Percentiles rank a stretch among this genome's conserved stretches.
Evolutionary conservation across 345 rosid genomes (phyloP).

Genomic region (Pugionium dolabratum): DNA sequence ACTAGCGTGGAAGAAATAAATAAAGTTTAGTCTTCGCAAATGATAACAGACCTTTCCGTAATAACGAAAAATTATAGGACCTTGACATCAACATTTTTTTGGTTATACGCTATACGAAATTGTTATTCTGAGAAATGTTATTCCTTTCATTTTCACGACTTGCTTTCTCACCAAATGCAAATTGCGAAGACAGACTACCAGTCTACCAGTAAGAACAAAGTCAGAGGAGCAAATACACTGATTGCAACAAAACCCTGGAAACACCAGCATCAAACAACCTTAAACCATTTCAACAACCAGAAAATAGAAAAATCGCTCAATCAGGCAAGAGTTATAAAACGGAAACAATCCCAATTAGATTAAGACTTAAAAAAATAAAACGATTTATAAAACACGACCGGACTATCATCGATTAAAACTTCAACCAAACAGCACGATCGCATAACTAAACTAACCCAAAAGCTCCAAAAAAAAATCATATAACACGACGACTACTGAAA

Average conservation of each 20-base stretch:
- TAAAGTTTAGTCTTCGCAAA: conserved; percentile 18
- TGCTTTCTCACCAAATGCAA: neutral
- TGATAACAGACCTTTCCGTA: conserved; percentile 14
- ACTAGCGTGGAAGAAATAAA: conserved; percentile 24
- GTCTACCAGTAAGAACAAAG: neutral
- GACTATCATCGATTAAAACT: neutral
- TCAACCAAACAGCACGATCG: neutral
- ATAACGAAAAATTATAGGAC: neutral
- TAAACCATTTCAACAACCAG: too few species aligned
- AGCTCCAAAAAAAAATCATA: neutral
- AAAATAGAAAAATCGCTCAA: neutral
- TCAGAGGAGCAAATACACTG: neutral
- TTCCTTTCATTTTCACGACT: neutral
- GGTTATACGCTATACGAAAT: neutral
- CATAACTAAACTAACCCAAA: conserved; percentile 14
- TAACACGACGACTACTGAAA: neutral
- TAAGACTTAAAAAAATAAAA: conserved; percentile 4
- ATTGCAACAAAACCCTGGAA: conserved; percentile 16
- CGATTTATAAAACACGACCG: conserved; percentile 2
- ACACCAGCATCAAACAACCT: too few species aligned
- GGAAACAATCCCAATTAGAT: conserved; percentile 15
- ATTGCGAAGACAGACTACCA: neutral
- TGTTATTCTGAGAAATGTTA: neutral
- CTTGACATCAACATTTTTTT: neutral
- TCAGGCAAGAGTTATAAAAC: neutral